phyloP scores from a whole-genome alignment of 2,329 filamentous ascomycete species.

The Xylariaceae sp. region DNA sequence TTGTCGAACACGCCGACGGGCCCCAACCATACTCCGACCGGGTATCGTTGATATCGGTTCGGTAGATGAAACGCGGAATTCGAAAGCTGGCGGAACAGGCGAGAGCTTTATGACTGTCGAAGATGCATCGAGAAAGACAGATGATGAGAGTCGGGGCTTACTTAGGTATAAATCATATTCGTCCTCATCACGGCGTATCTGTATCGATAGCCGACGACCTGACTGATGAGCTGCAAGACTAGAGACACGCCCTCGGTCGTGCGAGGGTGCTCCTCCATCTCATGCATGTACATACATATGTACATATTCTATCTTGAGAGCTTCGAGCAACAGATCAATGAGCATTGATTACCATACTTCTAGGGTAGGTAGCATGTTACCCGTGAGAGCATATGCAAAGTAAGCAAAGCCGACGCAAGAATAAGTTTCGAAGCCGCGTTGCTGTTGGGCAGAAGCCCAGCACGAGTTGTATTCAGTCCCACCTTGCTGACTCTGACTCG shows the following conservation, averaged over 20 bases:
- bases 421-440: constrained; percentile 12
- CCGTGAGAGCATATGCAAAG: constrained; percentile 22
- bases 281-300: too few species aligned
- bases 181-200: constrained; percentile 5
- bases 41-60: too few species aligned
- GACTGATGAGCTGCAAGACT: not conserved
- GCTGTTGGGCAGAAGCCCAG: constrained; percentile 8
- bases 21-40: too few species aligned
- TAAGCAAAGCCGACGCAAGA: constrained; percentile 17
- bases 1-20: not conserved
- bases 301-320: too few species aligned
- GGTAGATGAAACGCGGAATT: not conserved
- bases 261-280: constrained; percentile 4
- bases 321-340: not conserved
- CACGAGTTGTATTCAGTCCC: constrained; percentile 6
- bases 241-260: constrained; percentile 14
- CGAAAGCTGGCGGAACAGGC: too few species aligned
- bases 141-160: constrained; percentile 7
- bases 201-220: constrained; percentile 4
- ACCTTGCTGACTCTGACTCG: constrained; percentile 16
- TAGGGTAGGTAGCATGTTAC: constrained; percentile 9
- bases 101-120: constrained; percentile 4
- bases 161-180: not conserved
- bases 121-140: constrained; percentile 1
- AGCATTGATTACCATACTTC: not conserved